Percentiles rank a stretch among this genome's conserved stretches.
Conservation (phyloP, 371 early-diverging fungal genomes). For the Mucor circinelloides region DNA sequence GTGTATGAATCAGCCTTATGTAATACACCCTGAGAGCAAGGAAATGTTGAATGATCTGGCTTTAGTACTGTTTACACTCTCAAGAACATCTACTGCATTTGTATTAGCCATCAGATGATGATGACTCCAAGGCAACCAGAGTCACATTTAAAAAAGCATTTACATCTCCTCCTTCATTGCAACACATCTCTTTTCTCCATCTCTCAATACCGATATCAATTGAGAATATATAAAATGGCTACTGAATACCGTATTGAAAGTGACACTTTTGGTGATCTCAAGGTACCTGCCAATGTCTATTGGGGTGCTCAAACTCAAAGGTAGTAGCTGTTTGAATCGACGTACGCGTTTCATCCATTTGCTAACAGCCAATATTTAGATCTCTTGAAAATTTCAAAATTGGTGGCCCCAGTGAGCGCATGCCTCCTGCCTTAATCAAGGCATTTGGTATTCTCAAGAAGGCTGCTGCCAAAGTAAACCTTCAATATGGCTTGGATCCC, state of each 20-base stretch:
- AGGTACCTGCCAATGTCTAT: slow-evolving; percentile 92
- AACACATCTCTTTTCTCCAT: background rate
- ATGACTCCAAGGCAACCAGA: background rate
- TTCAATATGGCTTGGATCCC: slow-evolving; percentile 79
- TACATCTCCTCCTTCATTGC: background rate
- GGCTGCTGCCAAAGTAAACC: slow-evolving; percentile 91
- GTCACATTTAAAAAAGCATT: background rate
- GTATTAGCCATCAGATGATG: background rate
- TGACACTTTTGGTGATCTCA: slow-evolving; percentile 93
- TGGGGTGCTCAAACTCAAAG: slow-evolving; percentile 98
- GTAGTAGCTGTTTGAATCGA: slow-evolving; percentile 32
- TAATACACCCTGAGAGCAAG: background rate
- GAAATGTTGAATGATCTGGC: background rate
- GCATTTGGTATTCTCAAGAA: slow-evolving; percentile 95
- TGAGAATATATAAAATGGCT: background rate
- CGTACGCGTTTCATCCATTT: background rate
- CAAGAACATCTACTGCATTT: too few species aligned
- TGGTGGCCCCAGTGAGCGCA: slow-evolving; percentile 88
- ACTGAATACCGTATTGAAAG: slow-evolving; percentile 75
- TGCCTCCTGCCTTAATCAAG: slow-evolving; percentile 91
- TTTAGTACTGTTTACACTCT: background rate
- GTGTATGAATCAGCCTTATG: background rate
- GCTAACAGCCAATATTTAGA: slow-evolving; percentile 34
- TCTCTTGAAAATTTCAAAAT: slow-evolving; percentile 95
- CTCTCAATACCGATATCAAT: background rate